These are phyloP conservation scores for Cladophialophora psammophila DNA, from an alignment of 2,329 filamentous ascomycete genomes.

Conservation along the genomic window DNA sequence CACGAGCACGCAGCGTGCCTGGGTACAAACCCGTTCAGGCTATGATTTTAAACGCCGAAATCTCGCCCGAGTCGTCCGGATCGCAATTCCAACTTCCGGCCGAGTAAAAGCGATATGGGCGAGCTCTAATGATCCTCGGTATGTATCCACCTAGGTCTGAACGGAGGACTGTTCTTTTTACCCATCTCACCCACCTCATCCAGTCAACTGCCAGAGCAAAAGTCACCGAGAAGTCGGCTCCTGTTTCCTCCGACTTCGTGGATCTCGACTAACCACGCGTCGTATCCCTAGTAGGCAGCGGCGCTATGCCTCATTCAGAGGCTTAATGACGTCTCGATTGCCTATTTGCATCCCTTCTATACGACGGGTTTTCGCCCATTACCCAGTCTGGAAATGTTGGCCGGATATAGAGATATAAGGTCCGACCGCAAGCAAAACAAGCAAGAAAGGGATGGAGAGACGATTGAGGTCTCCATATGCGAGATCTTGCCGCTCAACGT, in stretches of 20 bases:
- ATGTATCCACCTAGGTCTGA: not conserved
- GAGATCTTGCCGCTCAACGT: not conserved
- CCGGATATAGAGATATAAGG: slow-evolving; percentile 19
- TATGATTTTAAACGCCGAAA: not conserved
- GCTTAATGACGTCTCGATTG: slow-evolving; percentile 1
- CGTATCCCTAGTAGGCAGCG: not conserved
- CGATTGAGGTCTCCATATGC: not conserved
- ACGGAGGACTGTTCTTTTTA: too few relatives aligned
- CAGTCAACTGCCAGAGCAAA: not conserved
- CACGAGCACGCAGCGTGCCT: not conserved
- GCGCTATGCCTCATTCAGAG: not conserved
- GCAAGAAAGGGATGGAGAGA: not conserved
- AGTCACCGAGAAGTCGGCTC: slow-evolving; percentile 1
- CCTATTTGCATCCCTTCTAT: too few relatives aligned
- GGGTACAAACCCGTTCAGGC: not conserved
- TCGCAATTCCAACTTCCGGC: not conserved
- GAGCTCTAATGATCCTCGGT: not conserved
- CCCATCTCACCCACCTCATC: not conserved
- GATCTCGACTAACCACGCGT: not conserved
- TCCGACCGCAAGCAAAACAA: not conserved
- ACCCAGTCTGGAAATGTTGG: slow-evolving; percentile 1
- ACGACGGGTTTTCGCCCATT: not conserved
- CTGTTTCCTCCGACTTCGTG: not conserved
- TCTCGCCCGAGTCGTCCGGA: not conserved
- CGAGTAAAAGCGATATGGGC: slow-evolving; percentile 3